Conservation (phyloP, 495 filamentous ascomycete genomes). For the Podospora australis region DNA sequence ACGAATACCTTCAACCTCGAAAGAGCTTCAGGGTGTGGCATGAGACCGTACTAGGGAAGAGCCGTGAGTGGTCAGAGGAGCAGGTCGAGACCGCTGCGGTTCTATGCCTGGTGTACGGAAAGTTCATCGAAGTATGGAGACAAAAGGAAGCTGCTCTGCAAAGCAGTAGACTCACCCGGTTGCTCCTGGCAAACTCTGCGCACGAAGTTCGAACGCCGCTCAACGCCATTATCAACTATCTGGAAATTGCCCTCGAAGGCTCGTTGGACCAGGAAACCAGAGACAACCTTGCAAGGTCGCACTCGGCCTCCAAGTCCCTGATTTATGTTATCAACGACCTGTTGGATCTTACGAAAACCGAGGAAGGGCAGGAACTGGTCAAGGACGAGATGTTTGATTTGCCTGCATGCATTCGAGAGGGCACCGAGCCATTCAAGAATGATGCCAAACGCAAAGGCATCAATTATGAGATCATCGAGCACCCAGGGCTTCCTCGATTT, state of each 20-base stretch:
- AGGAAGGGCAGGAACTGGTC: slow-evolving; percentile 72
- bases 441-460: slow-evolving; percentile 75
- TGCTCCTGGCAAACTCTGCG: slow-evolving; percentile 85
- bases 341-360: slow-evolving; percentile 83
- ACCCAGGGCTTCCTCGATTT: slow-evolving; percentile 60
- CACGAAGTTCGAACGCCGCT: slow-evolving; percentile 92
- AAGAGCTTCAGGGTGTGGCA: slow-evolving; percentile 72
- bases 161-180: slow-evolving; percentile 69
- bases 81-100: slow-evolving; percentile 82
- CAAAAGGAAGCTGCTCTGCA: slow-evolving; percentile 84
- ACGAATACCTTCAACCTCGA: slow-evolving; percentile 65
- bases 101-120: slow-evolving; percentile 77
- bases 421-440: slow-evolving; percentile 62
- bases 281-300: slow-evolving; percentile 79
- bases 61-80: slow-evolving; percentile 69
- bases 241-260: slow-evolving; percentile 90
- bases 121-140: slow-evolving; percentile 83
- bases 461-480: slow-evolving; percentile 57
- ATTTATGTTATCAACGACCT: slow-evolving; percentile 97
- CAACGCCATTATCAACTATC: slow-evolving; percentile 93
- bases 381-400: slow-evolving; percentile 81
- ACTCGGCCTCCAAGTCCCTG: slow-evolving; percentile 92
- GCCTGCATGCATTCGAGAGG: slow-evolving; percentile 63
- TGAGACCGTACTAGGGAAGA: slow-evolving; percentile 69
- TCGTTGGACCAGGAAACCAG: slow-evolving; percentile 74